Evolutionary conservation across 2,329 filamentous ascomycete species (phyloP).

Genomic region (Arthrobotrys megalospora): DNA sequence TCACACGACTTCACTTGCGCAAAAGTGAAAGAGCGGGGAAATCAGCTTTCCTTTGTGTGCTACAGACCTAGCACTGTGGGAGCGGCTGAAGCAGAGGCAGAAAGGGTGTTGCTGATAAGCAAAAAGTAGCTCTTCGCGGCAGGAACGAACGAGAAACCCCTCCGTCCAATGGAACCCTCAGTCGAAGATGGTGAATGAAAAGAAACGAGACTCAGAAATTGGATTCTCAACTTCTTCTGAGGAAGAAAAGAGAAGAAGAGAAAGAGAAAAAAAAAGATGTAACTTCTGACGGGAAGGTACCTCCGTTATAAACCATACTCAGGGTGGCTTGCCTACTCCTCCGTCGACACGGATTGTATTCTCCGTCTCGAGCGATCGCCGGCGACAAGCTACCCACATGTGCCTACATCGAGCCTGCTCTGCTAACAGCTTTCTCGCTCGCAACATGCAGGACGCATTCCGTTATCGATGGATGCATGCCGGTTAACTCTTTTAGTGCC

Average conservation of each 20-base stretch:
- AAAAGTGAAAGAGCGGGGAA: constrained; percentile 17
- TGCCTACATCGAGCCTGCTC: constrained; percentile 8
- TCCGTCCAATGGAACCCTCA: constrained; percentile 20
- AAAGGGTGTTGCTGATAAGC: constrained; percentile 58
- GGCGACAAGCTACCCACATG: constrained; percentile 22
- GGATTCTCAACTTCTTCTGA: constrained; percentile 21
- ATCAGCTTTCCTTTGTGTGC: not conserved
- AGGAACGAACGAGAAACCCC: constrained; percentile 31
- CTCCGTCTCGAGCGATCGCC: constrained; percentile 22
- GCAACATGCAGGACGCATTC: constrained; percentile 60
- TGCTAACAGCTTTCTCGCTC: constrained; percentile 27
- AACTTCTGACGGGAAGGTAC: constrained; percentile 41
- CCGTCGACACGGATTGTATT: constrained; percentile 22
- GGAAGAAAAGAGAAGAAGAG: constrained; percentile 8
- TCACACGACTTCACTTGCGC: not conserved
- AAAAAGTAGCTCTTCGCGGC: not conserved
- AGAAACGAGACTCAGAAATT: constrained; percentile 7
- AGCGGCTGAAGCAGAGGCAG: constrained; percentile 29
- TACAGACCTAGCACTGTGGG: not conserved
- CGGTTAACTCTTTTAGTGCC: constrained; percentile 14
- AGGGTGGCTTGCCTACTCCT: not conserved
- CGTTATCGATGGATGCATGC: constrained; percentile 61
- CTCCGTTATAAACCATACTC: constrained; percentile 51
- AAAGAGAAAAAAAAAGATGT: constrained; percentile 10
- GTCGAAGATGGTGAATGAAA: not conserved